These are phyloP conservation scores for Papilionanthe hybrid DNA, from an alignment of 116 monocot species.

Conservation along the genomic window DNA sequence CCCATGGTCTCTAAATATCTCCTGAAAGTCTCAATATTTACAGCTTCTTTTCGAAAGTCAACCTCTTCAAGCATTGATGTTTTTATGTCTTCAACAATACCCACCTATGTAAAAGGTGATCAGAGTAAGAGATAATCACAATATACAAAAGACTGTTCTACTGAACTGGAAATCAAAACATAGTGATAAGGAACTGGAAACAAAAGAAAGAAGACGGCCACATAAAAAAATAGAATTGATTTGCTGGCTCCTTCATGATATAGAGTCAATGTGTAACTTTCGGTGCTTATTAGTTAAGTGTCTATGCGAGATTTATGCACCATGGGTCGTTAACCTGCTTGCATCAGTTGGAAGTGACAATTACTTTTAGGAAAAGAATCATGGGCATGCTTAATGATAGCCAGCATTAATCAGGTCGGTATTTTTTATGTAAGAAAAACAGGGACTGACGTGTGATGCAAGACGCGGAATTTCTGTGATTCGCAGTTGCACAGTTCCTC, in stretches of 20 bases:
- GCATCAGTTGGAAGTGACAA: neutral
- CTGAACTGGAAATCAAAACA: neutral
- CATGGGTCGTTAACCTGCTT: neutral
- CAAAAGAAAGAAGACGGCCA: neutral
- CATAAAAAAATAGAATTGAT: neutral
- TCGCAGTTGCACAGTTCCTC: too few relatives aligned
- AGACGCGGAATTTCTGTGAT: too few relatives aligned
- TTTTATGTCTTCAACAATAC: slow-evolving; percentile 78
- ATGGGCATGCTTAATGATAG: too few relatives aligned
- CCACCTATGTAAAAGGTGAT: slow-evolving; percentile 47
- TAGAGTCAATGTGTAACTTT: neutral
- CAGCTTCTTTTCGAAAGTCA: slow-evolving; percentile 85
- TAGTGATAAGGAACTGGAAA: neutral
- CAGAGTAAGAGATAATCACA: slow-evolving; percentile 1
- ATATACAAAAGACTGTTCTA: neutral
- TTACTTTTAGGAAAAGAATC: too few relatives aligned
- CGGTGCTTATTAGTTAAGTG: neutral
- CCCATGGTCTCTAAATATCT: slow-evolving; percentile 74
- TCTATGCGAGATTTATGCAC: neutral
- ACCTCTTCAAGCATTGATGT: slow-evolving; percentile 98
- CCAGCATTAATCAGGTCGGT: too few relatives aligned
- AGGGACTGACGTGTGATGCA: too few relatives aligned
- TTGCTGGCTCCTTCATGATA: neutral
- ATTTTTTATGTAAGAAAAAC: too few relatives aligned
- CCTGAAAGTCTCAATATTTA: slow-evolving; percentile 73